phyloP scores from a whole-genome alignment of 345 rosid genomes.

The Citrus hindsii region DNA sequence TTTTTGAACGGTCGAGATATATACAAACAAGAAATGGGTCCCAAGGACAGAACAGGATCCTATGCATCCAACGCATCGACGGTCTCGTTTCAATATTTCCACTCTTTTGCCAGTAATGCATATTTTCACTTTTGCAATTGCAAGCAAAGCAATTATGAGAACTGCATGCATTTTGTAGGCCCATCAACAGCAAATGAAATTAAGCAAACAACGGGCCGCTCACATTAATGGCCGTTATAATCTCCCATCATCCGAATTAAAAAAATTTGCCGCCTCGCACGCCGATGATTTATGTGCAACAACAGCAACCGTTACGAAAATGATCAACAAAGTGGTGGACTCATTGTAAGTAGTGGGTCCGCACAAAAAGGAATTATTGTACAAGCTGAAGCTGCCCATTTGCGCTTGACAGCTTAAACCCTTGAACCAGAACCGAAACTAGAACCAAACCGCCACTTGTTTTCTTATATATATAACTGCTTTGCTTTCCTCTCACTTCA shows the following conservation, averaged over 20 bases:
- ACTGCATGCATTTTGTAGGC: background rate
- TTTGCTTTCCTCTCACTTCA: background rate
- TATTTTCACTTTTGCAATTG: background rate
- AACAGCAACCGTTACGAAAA: background rate
- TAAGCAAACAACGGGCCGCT: background rate
- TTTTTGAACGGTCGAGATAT: background rate
- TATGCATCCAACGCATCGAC: background rate
- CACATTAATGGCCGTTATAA: background rate
- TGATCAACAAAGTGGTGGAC: background rate
- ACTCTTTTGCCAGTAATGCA: background rate
- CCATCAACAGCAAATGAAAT: background rate
- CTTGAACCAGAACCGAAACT: background rate
- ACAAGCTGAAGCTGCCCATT: background rate
- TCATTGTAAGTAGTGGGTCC: conserved; percentile 1
- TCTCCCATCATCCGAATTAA: background rate
- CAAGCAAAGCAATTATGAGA: background rate
- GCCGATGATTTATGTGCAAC: conserved; percentile 9
- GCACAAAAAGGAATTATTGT: background rate
- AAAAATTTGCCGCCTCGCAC: background rate
- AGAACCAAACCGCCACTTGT: background rate
- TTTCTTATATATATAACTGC: background rate
- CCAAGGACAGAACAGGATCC: conserved; percentile 3
- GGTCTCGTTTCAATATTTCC: background rate
- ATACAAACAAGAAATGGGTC: background rate
- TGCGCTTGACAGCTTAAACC: background rate